A percentile compares a stretch with the other conserved stretches of the same genome.
phyloP scores from a whole-genome alignment of 345 rosid species.

The Microthlaspi erraticum region DNA sequence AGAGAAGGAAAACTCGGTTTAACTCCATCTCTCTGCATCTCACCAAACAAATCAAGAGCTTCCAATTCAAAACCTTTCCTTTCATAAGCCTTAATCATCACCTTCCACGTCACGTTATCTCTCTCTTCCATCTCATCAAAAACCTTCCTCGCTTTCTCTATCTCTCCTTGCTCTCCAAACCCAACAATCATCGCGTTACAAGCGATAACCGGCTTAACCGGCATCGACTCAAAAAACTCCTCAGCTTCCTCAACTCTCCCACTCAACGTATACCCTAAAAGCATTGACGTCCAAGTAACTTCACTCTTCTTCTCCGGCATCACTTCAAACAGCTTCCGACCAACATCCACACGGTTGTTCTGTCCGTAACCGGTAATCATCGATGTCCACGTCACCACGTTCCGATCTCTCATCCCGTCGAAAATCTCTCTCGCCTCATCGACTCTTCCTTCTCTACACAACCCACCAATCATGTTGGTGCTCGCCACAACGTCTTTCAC shows the following conservation, averaged over 20 bases:
- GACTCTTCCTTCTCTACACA: constrained; percentile 64
- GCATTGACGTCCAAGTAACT: constrained; percentile 83
- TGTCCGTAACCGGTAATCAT: constrained; percentile 75
- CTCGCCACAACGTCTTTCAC: constrained; percentile 76
- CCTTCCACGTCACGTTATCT: constrained; percentile 71
- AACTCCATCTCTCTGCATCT: constrained; percentile 66
- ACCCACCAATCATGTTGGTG: constrained; percentile 80
- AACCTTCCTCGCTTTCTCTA: constrained; percentile 55
- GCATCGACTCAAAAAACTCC: constrained; percentile 65
- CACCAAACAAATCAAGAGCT: constrained; percentile 61
- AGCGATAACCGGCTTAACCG: constrained; percentile 57
- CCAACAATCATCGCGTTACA: constrained; percentile 79
- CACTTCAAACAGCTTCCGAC: constrained; percentile 85
- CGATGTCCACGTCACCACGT: constrained; percentile 79
- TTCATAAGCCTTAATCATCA: constrained; percentile 75
- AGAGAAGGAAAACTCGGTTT: constrained; percentile 63
- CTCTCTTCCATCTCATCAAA: constrained; percentile 66
- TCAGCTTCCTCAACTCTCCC: constrained; percentile 74
- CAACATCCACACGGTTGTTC: constrained; percentile 69
- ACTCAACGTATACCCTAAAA: constrained; percentile 69
- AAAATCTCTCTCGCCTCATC: constrained; percentile 72
- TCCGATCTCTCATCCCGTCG: constrained; percentile 58
- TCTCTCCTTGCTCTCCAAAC: constrained; percentile 64
- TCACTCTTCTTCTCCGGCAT: constrained; percentile 84
- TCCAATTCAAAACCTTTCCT: constrained; percentile 71